These are phyloP conservation scores for Candida incommunis DNA, from an alignment of 805 yeast genomes.

Conservation along the genomic window DNA sequence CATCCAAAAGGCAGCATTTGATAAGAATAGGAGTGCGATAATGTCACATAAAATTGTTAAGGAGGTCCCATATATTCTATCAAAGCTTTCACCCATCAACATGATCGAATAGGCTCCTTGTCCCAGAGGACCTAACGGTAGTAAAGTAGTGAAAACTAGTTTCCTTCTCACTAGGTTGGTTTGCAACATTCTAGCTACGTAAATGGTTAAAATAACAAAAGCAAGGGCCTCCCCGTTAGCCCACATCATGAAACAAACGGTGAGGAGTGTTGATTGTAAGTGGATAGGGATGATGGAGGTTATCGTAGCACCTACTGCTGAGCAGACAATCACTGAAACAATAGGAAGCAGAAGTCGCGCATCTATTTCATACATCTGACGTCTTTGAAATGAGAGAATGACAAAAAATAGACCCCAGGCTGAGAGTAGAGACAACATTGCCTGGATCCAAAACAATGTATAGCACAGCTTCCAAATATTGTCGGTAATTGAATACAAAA, in stretches of 20 bases:
- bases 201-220: conserved; percentile 39
- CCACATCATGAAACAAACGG: conserved; percentile 49
- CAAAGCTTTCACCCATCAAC: conserved; percentile 33
- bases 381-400: conserved; percentile 27
- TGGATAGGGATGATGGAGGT: conserved; percentile 28
- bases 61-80: conserved; percentile 14
- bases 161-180: conserved; percentile 35
- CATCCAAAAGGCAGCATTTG: conserved; percentile 48
- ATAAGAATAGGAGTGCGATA: conserved; percentile 30
- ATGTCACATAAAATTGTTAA: conserved; percentile 21
- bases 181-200: conserved; percentile 43
- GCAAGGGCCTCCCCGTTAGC: conserved; percentile 53
- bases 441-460: conserved; percentile 7
- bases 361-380: conserved; percentile 28
- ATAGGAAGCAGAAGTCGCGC: conserved; percentile 56
- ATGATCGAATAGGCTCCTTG: conserved; percentile 67
- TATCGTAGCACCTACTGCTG: conserved; percentile 52
- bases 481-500: neutral
- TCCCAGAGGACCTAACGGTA: conserved; percentile 75
- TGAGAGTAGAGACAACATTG: conserved; percentile 25
- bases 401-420: conserved; percentile 26
- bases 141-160: neutral
- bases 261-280: conserved; percentile 37
- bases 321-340: conserved; percentile 63
- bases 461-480: neutral